Evolutionary conservation across 2,329 filamentous ascomycete genomes (phyloP).

Genomic region (Alternaria infectoria): DNA sequence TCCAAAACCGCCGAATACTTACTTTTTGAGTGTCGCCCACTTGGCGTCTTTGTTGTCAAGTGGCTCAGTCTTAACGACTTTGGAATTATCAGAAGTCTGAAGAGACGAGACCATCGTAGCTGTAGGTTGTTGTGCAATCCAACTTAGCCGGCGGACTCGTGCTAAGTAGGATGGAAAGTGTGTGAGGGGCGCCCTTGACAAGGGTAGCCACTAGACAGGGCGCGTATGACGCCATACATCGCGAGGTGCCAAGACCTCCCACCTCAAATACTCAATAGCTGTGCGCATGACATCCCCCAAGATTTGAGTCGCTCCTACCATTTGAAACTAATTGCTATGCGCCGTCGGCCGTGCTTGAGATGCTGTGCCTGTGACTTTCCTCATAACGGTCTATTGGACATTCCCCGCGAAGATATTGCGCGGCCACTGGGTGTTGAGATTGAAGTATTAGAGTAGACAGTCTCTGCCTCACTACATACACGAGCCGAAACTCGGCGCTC

Average conservation of each 20-base stretch:
- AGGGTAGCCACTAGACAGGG: background rate
- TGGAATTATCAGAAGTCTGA: constrained; percentile 30
- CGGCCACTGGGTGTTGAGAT: background rate
- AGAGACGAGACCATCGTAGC: constrained; percentile 19
- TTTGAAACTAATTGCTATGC: background rate
- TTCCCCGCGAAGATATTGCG: background rate
- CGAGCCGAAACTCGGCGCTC: background rate
- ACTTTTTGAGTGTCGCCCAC: constrained; percentile 51
- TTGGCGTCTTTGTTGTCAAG: constrained; percentile 48
- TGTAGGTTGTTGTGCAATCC: background rate
- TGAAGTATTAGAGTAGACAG: background rate
- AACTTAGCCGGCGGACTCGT: background rate
- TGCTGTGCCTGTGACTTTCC: background rate
- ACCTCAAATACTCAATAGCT: background rate
- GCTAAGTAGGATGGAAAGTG: background rate
- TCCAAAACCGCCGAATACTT: constrained; percentile 9
- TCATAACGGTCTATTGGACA: background rate
- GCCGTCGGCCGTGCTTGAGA: background rate
- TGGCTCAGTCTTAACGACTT: constrained; percentile 44
- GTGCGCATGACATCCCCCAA: background rate
- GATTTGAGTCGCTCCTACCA: background rate
- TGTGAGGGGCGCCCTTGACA: background rate
- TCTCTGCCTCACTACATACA: background rate
- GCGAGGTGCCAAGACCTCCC: constrained; percentile 14
- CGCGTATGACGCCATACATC: constrained; percentile 16